Base-by-base conservation (phyloP, 176 grass and related monocot species). In the Poa pratensis region DNA sequence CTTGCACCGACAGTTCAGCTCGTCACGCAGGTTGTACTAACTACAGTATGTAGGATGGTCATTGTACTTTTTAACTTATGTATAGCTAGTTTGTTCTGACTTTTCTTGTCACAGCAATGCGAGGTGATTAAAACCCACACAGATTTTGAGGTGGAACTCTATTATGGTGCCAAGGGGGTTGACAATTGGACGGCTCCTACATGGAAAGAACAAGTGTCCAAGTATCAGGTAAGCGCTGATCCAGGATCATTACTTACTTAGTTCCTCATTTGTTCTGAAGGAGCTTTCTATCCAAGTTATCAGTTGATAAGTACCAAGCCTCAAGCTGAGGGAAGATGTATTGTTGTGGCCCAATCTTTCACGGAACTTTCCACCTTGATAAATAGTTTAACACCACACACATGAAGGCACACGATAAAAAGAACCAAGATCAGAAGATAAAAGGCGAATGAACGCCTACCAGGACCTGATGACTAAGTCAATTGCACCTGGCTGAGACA, bases 1-100 rank as follows among this genome's bases (percentile, higher is more conserved):
- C 93, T 95, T 40, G 87, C 92, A 3, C 93, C 95, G 14, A 98
- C 93, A 15, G 95, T 95, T 68, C 89, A 91, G 81, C 89, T 95
- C 18, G 93, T 95, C 26, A 68, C 46, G 16, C 93, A 98, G 93
- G 95, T 98, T 75, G 15, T 77, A 78, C 68, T 11, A 65, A 30
- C 43, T 45, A 15, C 12, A 34, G 20, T 74, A 49, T 76, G 26
- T 50, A 58, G 42, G 6, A 35, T 66, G 27, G 23, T 69, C 7
- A 6, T 80, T 80, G 43, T 83, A 9, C 35, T 53, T 49, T 53
- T 49, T 52, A 32, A 67, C 18, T 28, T 43, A 61, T 30, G n/a
- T 37, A 0, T 54, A 64, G 51, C 70, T 79, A 52, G 37, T 69
- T 67, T 83, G 18, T 3, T 78, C 52, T 80, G 22, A 64, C 74